These are phyloP conservation scores for Rutidosis leptorrhynchoides DNA, from an alignment of 129 eudicot species.

Conservation along the genomic window DNA sequence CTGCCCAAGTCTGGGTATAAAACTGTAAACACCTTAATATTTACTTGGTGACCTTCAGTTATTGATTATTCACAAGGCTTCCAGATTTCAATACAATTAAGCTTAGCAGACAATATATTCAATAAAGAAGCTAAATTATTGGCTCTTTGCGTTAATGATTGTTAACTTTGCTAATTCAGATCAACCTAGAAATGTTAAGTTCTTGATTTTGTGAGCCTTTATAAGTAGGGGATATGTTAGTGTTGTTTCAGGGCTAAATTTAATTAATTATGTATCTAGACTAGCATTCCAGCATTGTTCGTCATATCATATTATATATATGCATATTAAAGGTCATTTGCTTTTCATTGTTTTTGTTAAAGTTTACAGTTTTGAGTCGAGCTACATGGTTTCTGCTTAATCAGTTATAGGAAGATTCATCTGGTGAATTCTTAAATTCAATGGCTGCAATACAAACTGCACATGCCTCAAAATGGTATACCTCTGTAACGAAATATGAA, in stretches of 20 bases:
- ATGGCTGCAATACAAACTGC: conserved; percentile 33
- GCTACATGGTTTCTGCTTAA: conserved; percentile 28
- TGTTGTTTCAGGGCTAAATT: conserved; percentile 8
- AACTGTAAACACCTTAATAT: not conserved
- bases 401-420: conserved; percentile 32
- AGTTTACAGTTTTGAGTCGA: conserved; percentile 26
- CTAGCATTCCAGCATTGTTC: conserved; percentile 1
- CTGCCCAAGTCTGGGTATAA: not conserved
- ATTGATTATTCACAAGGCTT: not conserved
- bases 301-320: conserved; percentile 13
- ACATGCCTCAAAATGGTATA: conserved; percentile 36
- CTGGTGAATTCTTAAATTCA: conserved; percentile 22
- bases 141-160: not conserved
- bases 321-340: conserved; percentile 22
- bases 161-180: not conserved
- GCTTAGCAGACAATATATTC: conserved; percentile 3
- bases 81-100: not conserved
- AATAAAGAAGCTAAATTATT: conserved; percentile 4
- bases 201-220: not conserved
- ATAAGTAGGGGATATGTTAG: conserved; percentile 1
- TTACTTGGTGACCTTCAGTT: not conserved
- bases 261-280: not conserved
- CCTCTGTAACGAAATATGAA: conserved; percentile 11
- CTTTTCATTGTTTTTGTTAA: conserved; percentile 13
- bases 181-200: not conserved